Percentiles rank a stretch among this genome's conserved stretches.
Conservation (phyloP, 495 filamentous ascomycete genomes). For the Jackrogersella minutella region DNA sequence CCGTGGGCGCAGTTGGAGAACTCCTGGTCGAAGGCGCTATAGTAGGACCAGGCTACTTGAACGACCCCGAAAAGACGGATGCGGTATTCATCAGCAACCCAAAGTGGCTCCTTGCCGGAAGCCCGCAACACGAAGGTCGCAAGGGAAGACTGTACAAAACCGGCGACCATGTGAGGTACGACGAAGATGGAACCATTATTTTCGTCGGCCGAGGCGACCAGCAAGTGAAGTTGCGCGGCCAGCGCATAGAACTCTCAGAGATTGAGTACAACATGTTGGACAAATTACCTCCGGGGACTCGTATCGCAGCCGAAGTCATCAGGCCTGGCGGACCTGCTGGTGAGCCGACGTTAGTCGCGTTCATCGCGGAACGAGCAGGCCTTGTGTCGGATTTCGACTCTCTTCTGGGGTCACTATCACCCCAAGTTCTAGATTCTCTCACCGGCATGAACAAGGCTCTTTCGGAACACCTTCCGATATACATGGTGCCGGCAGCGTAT, state of each 20-base stretch:
- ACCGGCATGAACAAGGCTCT: constrained; percentile 46
- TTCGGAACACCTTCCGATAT: constrained; percentile 50
- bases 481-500: constrained; percentile 71
- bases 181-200: constrained; percentile 63
- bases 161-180: constrained; percentile 69
- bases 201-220: constrained; percentile 70
- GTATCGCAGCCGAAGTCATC: constrained; percentile 55
- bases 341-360: constrained; percentile 52
- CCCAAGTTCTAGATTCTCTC: constrained; percentile 43
- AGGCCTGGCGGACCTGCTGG: constrained; percentile 47
- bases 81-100: constrained; percentile 60
- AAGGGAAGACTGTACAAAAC: constrained; percentile 71
- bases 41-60: constrained; percentile 60
- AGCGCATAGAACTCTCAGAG: constrained; percentile 71
- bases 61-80: constrained; percentile 53
- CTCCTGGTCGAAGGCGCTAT: constrained; percentile 68
- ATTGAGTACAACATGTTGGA: constrained; percentile 65
- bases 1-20: constrained; percentile 68
- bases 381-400: constrained; percentile 28
- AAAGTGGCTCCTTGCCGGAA: constrained; percentile 56
- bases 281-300: constrained; percentile 45
- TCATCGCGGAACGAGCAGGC: constrained; percentile 45
- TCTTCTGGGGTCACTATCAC: constrained; percentile 40
- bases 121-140: constrained; percentile 48
- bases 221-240: constrained; percentile 72